Base-by-base conservation (phyloP, 495 filamentous ascomycete genomes). In the Amniculicola lignicola region DNA sequence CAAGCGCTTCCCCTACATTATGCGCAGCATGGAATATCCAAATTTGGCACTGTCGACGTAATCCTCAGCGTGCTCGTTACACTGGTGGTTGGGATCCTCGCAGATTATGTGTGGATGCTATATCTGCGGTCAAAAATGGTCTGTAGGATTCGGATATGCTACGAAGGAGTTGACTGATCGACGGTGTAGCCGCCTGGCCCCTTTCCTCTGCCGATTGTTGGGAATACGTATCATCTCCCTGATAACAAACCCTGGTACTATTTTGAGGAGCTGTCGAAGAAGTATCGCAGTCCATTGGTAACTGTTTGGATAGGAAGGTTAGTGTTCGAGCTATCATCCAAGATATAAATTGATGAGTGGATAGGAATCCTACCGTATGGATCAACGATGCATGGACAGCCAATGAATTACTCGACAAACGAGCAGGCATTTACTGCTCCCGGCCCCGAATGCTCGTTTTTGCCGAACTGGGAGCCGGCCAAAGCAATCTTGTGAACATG, bases 191-290 rank as follows among this genome's bases (percentile, higher is more conserved):
- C 80, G 1, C 82, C 81, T 11, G 81, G 81, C 0, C 82, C 81
- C 0, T 68, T 79, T 12, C 68, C 68, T 9, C 39, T 61, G n/a
- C 68, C 68, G 9, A 66, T 71, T 47, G 42, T 65, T 68, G 81
- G 82, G 12, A 84, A 84, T 55, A 83, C 81, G 6, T 78, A 75
- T 43, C 71, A 74, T 37, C 69, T 84, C 1, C 82, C 82, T 0
- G 71, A 79, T n/a, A 75, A 67, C 25, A 84, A 84, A 52, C 80
- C 81, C 2, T 84, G 82, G 82, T 76, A 82, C 19, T 81, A 81
- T 68, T 84, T 85, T 54, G 82, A 85, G 42, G 58, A 75, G 38
- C 64, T 84, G 0, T 77, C 82, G 5, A 80, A 80, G 58, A 56
- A 69, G 41, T 77, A 79, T 51, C 67, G 78, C 22, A 69, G 76